Evolutionary conservation across 139 green algal species (phyloP), one percentile per base, ranked within the genome.

Genomic region (Volvox africanus): DNA sequence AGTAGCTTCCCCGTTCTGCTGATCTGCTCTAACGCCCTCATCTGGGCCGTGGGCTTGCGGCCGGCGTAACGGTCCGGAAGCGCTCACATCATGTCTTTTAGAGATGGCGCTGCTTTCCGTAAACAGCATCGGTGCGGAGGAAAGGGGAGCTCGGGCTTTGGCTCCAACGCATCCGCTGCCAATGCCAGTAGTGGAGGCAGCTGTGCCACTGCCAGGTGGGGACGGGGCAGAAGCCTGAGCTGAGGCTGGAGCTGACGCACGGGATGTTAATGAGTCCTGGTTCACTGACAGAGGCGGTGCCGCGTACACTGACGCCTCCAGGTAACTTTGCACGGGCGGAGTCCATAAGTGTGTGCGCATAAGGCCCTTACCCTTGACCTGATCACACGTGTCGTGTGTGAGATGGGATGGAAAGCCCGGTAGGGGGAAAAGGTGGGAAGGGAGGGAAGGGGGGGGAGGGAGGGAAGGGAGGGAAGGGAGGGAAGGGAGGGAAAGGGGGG

Each of bases 291-390:
- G 67, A 12, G 67, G 11, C 67, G 67, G 67, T 26, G 67, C 14
- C 67, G 22, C 2, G 11, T 26, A 26, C 9, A 26, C 67, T 75
- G 9, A 11, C 67, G 22, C 2, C 67, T 28, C 67, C 11, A 12
- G 9, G 67, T 3, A 80, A 14, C 44, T 9, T 55, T 55, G 44
- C 44, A 55, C 44, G 28, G 76, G 76, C 18, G 78, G 67, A 17
- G 67, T 67, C 83, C 83, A 88, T 33, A 88, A 26, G 13, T 81
- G 21, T 2, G 83, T 88, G 32, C 73, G 22, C 83, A 88, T 88
- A 62, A 68, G 83, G 83, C 83, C 83, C 83, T 88, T 88, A 33
- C 83, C 83, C 83, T 88, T 88, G 37, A 84, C 78, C 78, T 84
- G 78, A 22, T 11, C 21, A 33, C 44, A 55, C 5, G 9, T 55